Conservation (phyloP, 306 rosid species). For the Castanea crenata region DNA sequence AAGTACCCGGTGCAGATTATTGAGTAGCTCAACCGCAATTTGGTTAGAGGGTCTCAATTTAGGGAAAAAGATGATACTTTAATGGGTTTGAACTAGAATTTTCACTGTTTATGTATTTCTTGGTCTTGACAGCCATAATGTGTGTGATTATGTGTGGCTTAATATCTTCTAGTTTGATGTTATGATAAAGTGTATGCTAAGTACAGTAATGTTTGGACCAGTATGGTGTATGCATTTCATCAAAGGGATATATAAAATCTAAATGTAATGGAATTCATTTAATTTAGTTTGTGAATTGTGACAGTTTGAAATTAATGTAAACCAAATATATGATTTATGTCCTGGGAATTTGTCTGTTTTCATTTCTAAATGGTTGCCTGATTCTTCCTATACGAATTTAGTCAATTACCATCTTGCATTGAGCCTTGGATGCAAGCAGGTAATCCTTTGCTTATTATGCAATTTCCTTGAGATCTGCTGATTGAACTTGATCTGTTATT, state of each 20-base stretch:
- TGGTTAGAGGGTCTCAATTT: conserved; percentile 1
- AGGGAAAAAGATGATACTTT: not conserved
- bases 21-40: conserved; percentile 13
- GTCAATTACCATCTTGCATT: too few species aligned
- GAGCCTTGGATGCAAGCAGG: too few species aligned
- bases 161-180: not conserved
- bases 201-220: too few species aligned
- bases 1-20: conserved; percentile 49
- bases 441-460: too few species aligned
- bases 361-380: not conserved
- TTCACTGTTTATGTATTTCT: not conserved
- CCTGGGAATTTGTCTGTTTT: not conserved
- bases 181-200: too few species aligned
- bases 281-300: not conserved
- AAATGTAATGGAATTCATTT: not conserved
- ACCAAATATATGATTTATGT: not conserved
- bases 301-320: not conserved
- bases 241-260: not conserved
- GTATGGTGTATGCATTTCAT: not conserved
- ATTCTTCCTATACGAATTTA: not conserved
- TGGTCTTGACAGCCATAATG: conserved; percentile 9
- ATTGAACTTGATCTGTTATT: too few species aligned
- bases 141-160: not conserved
- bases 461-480: too few species aligned
- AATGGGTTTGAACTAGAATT: not conserved